Base-by-base conservation (phyloP, 345 rosid species). In the Ceriops tagal region DNA sequence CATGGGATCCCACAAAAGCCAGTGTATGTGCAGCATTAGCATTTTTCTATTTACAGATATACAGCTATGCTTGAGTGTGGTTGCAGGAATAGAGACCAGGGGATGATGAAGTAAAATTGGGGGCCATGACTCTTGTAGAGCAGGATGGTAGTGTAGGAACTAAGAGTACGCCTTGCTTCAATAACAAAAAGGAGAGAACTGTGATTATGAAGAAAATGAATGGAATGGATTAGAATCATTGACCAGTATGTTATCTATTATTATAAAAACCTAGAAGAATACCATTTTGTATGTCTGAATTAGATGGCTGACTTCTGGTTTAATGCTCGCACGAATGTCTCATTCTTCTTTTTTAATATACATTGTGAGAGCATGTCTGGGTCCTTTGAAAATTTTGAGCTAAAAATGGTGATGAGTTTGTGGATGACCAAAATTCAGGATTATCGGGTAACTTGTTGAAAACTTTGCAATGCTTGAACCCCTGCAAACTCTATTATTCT, bases 1-100 rank as follows among this genome's bases (percentile, higher is more conserved):
- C 86, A 9, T 96, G 98, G 99, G 99, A 96, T 83, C 76, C 78
- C 64, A 64, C 86, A 80, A 92, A 87, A 84, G 89, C 98, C 56
- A 79, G 68, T 59, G 99, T 96, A 88, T 53, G 92, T 71, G 46
- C 66, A 11, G 58, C 52, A 26, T 67, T 58, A 66, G 19, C 31
- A 30, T 32, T 34, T 37, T 37, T 35, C 22, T 62, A 10, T 62
- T 63, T 27, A 62, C 63, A 27, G n/a, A 56, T n/a, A 46, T 46
- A 15, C 13, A 1, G 4, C 15, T 13, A 13, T 13, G 47, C 13
- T 43, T 11, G 46, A 37, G 15, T 37, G 15, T 37, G 13, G 15
- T 37, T 10, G 15, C 15, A 37, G 46, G 46, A 10, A 37, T 37
- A 9, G 46, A 37, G 46, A 37, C 46, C 46, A 37, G 46, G 46